A percentile compares a stretch with the other conserved stretches of the same genome.
phyloP scores from a whole-genome alignment of 306 rosid genomes.

The Crotalaria pallida region DNA sequence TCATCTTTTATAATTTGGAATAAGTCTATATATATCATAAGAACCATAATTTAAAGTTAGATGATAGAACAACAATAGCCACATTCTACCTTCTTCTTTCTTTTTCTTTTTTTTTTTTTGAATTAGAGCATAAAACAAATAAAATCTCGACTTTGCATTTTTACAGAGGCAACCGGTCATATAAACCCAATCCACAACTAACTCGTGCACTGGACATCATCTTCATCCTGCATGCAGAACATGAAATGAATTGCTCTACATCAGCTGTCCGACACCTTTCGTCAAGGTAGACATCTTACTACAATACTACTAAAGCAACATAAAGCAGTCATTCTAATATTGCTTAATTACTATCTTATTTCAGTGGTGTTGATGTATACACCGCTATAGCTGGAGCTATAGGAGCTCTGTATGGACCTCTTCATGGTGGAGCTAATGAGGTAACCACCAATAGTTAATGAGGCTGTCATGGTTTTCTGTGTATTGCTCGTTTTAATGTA shows the following conservation, averaged over 20 bases:
- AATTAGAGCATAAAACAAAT: not conserved
- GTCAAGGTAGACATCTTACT: constrained; percentile 55
- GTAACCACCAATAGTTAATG: constrained; percentile 28
- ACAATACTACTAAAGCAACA: not conserved
- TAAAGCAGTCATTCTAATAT: not conserved
- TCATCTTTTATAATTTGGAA: not conserved
- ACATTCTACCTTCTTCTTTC: not conserved
- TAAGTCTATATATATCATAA: not conserved
- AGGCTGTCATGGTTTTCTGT: not conserved
- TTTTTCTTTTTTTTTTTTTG: not conserved
- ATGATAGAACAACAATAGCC: not conserved
- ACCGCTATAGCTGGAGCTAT: constrained; percentile 91
- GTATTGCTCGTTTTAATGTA: not conserved
- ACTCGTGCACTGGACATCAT: constrained; percentile 76
- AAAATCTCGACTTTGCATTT: constrained; percentile 1
- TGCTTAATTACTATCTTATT: not conserved
- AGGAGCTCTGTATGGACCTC: constrained; percentile 94
- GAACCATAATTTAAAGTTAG: not conserved
- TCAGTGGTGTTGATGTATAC: constrained; percentile 88
- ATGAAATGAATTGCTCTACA: constrained; percentile 97
- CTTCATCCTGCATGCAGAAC: constrained; percentile 87
- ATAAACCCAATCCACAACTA: constrained; percentile 73
- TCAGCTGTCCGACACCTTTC: constrained; percentile 87
- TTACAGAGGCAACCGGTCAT: constrained; percentile 72
- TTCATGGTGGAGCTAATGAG: constrained; percentile 99